Evolutionary conservation across 2,329 filamentous ascomycete species (phyloP), one percentile per base, ranked within the genome.

Genomic region (Diatrype stigma): DNA sequence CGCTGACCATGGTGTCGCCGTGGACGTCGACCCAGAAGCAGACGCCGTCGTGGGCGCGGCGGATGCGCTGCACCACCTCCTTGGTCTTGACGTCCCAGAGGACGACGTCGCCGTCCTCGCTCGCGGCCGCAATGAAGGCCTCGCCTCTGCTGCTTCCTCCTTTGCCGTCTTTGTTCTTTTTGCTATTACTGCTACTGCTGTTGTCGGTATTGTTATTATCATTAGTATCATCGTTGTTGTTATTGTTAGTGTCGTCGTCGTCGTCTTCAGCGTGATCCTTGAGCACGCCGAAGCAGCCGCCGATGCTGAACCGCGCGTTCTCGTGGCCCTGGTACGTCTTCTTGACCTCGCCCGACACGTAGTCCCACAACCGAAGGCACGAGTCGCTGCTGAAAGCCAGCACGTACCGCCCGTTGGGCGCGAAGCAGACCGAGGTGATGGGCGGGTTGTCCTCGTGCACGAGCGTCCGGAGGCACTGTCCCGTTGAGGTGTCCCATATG

Each of bases 311-410:
- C 54, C 86, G 86, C 49, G 83, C 78, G 67, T 99, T 99, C 49
- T 76, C 73, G 64, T 97, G 94, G 0, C 94, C 94, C 67, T 96
- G 91, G 70, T 97, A 99, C 14, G 94, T 99, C 77, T 99, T 99
- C 63, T 96, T 87, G 60, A 94, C 94, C 26, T 85, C 84, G 7
- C 93, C 93, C 35, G 90, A 84, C 8, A 96, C 87, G 66, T 97
- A 99, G 68, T 96, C 89, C 94, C 94, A 99, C 21, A 99, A 75
- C 2, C 94, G 85, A 45, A 99, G 81, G 65, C 89, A 93, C 54
- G 86, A 89, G 73, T 99, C 94, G 58, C 96, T 79, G 56, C 90
- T 96, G 70, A 89, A 96, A 12, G 94, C 93, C 2, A 97, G 80
- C 49, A 99, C 87, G 66, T 89, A 96, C 56, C 89, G 91, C 17